phyloP scores from a whole-genome alignment of 1,284 basidiomycete genomes.

The Boletus nobilissimus region DNA sequence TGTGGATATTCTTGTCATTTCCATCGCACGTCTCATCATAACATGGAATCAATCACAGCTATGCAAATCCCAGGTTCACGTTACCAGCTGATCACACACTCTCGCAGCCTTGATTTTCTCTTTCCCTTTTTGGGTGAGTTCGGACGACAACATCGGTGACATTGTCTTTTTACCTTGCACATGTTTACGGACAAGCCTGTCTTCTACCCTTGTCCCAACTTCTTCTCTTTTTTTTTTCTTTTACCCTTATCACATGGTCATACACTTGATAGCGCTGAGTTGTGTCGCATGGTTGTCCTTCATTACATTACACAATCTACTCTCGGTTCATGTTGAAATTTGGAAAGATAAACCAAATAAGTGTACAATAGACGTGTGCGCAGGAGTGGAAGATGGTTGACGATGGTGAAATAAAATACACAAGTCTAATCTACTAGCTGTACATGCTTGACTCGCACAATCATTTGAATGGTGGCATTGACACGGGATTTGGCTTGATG shows the following conservation, averaged over 20 bases:
- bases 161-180: not conserved
- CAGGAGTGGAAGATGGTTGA: not conserved
- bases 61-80: not conserved
- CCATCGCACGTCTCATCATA: slow-evolving; percentile 38
- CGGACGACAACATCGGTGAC: not conserved
- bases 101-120: not conserved
- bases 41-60: slow-evolving; percentile 40
- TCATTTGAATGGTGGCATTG: no score
- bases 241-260: not conserved
- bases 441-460: no score
- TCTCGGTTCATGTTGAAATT: slow-evolving; percentile 4
- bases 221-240: not conserved
- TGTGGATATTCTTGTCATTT: slow-evolving; percentile 45
- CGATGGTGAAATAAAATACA: not conserved
- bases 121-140: not conserved
- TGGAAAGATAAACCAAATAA: not conserved
- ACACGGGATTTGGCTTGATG: no score
- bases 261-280: not conserved
- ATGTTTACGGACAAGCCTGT: not conserved
- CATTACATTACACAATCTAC: not conserved
- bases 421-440: no score
- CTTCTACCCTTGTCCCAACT: not conserved
- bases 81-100: not conserved
- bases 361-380: slow-evolving; percentile 16
- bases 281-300: not conserved